These are phyloP conservation scores for Yamadazyma siamensis DNA, from an alignment of 1,139 yeast genomes.

Conservation along the genomic window DNA sequence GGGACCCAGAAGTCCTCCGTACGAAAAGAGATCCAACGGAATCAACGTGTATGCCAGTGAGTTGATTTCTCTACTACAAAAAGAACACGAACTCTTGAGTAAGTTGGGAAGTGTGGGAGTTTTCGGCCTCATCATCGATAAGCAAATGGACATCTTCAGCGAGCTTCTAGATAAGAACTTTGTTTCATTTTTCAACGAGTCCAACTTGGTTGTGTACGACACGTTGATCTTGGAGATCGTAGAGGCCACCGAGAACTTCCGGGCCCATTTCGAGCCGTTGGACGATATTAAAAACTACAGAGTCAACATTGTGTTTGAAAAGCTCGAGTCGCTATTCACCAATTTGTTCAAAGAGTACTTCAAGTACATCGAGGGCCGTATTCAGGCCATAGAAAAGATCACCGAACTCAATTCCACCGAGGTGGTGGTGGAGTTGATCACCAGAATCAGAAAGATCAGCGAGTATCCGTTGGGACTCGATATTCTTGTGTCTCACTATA, in stretches of 20 bases:
- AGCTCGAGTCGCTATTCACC: constrained; percentile 20
- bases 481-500: constrained; percentile 47
- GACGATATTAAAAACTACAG: constrained; percentile 13
- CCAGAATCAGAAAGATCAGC: constrained; percentile 60
- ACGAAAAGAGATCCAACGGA: constrained; percentile 64
- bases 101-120: constrained; percentile 14
- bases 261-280: constrained; percentile 7
- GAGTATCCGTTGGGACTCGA: constrained; percentile 58
- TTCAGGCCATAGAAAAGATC: constrained; percentile 37
- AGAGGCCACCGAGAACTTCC: constrained; percentile 16
- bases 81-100: constrained; percentile 41
- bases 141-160: constrained; percentile 21
- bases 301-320: constrained; percentile 13
- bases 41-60: constrained; percentile 55
- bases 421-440: constrained; percentile 61
- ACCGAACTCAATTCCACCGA: constrained; percentile 69
- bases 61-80: constrained; percentile 45
- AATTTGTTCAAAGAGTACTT: constrained; percentile 57
- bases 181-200: constrained; percentile 12
- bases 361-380: constrained; percentile 50
- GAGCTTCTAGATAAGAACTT: constrained; percentile 15
- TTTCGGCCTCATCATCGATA: constrained; percentile 21
- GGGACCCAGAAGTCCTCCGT: constrained; percentile 41
- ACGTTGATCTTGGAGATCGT: constrained; percentile 45
- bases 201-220: constrained; percentile 22